Percentiles rank a stretch among this genome's conserved stretches.
Evolutionary conservation across 495 filamentous ascomycete genomes (phyloP).

Genomic region (Neurospora sp.): DNA sequence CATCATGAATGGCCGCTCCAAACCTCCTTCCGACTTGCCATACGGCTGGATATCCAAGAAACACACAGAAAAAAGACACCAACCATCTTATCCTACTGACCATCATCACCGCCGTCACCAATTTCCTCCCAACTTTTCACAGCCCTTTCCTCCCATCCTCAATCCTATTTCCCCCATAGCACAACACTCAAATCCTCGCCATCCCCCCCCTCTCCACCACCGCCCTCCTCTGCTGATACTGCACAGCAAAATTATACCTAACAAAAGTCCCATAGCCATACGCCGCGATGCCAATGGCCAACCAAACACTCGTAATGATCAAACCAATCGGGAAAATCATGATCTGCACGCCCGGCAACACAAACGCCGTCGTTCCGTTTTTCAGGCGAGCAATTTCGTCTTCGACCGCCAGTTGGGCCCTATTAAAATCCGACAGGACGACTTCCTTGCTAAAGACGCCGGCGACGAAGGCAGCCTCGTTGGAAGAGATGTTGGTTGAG

Average conservation of each 20-base stretch:
- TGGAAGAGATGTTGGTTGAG: constrained; percentile 50
- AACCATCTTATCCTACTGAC: not conserved
- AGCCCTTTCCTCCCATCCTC: no score
- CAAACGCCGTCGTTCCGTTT: constrained; percentile 43
- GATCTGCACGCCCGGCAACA: constrained; percentile 56
- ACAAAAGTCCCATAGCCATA: constrained; percentile 54
- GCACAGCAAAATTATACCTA: constrained; percentile 52
- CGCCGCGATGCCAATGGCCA: constrained; percentile 40
- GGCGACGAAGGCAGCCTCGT: constrained; percentile 58
- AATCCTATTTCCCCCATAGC: no score
- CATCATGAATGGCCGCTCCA: not conserved
- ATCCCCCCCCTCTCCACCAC: constrained; percentile 24
- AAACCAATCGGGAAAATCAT: constrained; percentile 59
- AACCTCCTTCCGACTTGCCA: not conserved
- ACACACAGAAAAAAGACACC: not conserved
- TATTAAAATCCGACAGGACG: constrained; percentile 30
- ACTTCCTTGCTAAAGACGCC: constrained; percentile 52
- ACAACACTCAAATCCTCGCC: constrained; percentile 15
- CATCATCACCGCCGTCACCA: not conserved
- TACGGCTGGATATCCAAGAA: not conserved
- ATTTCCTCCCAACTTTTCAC: no score
- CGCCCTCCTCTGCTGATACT: constrained; percentile 47
- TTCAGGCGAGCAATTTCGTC: constrained; percentile 19
- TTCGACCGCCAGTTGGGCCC: constrained; percentile 32
- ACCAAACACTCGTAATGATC: constrained; percentile 55